Evolutionary conservation across 78 protist species (phyloP), one percentile per base, ranked within the genome.

Genomic region (Blattamonas nauphoetae): DNA sequence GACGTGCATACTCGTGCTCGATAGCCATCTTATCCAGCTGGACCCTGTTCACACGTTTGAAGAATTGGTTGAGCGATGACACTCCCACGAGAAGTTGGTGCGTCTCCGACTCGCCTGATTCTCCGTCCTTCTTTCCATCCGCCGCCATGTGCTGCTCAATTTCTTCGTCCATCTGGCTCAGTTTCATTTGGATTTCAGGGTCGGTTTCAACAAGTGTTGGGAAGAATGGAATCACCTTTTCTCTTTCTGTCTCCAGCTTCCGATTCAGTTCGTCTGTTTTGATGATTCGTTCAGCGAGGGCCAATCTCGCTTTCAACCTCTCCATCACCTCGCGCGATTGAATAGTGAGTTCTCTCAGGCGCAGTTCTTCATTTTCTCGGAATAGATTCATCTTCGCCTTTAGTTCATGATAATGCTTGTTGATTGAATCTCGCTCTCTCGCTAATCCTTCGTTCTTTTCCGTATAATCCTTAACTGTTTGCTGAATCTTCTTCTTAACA

Each of bases 211-310:
- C 6, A 5, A 21, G 43, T n/a, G 41, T 79, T n/a, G 83, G 83
- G 83, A 42, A 81, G 71, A 88, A 89, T 6, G 86, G 78, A 5
- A 86, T 81, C 63, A 88, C 92, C 85, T 90, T 86, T 85, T 93
- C 95, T 4, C 92, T 45, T 80, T 93, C 95, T 0, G 93, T 90
- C 86, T 93, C 94, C 81, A 93, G 82, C 43, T 87, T 79, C 35
- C 90, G 32, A 45, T 90, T 90, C 44, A 91, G 87, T 85, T 93
- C 94, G 78, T 88, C 91, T 0, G 82, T 87, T 41, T 77, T 78
- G 43, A 93, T 80, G 34, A 93, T 45, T 0, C 44, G 77, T 43
- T 85, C 90, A 0, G 92, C 83, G n/a, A 2, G 1, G 38, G 36
- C 81, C 5, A 34, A 36, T 44, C 55, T 71, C 33, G 1, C 41